Conservation (phyloP, 179 eudicot species). For the Spinacia oleracea region DNA sequence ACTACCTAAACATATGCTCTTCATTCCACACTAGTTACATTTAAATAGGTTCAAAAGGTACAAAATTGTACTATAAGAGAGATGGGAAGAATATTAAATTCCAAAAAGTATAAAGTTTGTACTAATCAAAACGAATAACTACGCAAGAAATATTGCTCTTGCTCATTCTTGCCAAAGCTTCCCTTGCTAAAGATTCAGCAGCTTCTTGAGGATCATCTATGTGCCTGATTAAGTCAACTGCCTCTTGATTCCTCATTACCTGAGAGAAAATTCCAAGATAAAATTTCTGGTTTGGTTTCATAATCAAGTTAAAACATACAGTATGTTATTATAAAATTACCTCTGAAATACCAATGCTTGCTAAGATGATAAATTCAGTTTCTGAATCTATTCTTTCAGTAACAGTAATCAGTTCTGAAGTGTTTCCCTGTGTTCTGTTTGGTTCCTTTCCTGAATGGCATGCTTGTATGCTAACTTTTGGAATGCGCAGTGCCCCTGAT, state of each 20-base stretch:
- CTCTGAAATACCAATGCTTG: conserved; percentile 73
- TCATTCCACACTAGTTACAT: not conserved
- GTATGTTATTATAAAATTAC: conserved; percentile 29
- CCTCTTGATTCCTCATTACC: conserved; percentile 82
- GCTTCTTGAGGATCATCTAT: conserved; percentile 74
- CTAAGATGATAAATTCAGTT: conserved; percentile 75
- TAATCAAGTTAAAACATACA: not conserved
- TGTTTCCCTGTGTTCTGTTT: conserved; percentile 32
- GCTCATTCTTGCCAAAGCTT: conserved; percentile 63
- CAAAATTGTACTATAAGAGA: not conserved
- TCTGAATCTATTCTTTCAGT: conserved; percentile 56
- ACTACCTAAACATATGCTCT: not conserved
- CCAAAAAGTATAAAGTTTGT: not conserved
- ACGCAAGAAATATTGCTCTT: conserved; percentile 62
- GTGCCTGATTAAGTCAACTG: conserved; percentile 78
- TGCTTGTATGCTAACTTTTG: conserved; percentile 39
- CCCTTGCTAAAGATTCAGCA: conserved; percentile 70
- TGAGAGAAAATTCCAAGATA: no score
- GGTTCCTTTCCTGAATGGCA: conserved; percentile 22
- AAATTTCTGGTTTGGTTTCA: no score
- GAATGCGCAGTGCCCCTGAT: conserved; percentile 54
- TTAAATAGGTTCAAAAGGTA: no score
- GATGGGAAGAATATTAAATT: not conserved
- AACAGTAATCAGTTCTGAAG: conserved; percentile 42
- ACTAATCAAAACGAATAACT: conserved; percentile 56